phyloP scores from a whole-genome alignment of 768 basidiomycete species.

The Pisolithus orientalis region DNA sequence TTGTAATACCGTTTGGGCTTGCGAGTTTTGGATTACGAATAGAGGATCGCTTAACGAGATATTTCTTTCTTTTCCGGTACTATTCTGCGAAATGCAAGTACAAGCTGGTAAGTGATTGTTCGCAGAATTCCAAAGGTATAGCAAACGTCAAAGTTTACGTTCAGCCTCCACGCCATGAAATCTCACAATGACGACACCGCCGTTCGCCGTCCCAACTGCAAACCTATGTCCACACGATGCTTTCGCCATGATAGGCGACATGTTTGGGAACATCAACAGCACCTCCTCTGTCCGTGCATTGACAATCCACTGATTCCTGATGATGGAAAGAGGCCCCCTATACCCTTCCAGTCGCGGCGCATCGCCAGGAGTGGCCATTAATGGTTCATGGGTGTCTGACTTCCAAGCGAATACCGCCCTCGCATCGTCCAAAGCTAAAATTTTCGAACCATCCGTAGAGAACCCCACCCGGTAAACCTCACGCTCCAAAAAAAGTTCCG shows the following conservation, averaged over 20 bases:
- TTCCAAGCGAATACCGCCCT: slow-evolving; percentile 24
- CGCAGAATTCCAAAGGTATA: neutral
- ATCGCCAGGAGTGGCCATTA: slow-evolving; percentile 16
- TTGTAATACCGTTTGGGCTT: too few species aligned
- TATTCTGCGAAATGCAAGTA: too few species aligned
- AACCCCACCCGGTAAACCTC: slow-evolving; percentile 18
- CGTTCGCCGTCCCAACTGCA: slow-evolving; percentile 23
- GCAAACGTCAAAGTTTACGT: neutral
- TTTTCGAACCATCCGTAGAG: slow-evolving; percentile 11
- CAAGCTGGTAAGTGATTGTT: too few species aligned
- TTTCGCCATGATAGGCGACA: slow-evolving; percentile 20
- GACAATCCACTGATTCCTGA: slow-evolving; percentile 20
- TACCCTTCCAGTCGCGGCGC: slow-evolving; percentile 6
- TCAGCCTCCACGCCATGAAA: slow-evolving; percentile 7
- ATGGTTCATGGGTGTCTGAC: slow-evolving; percentile 10
- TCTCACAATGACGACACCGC: slow-evolving; percentile 21
- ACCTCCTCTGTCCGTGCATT: slow-evolving; percentile 10
- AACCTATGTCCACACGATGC: slow-evolving; percentile 17
- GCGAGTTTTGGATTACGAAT: too few species aligned
- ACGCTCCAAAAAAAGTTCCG: slow-evolving; percentile 15
- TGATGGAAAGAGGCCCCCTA: slow-evolving; percentile 8
- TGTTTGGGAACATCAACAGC: slow-evolving; percentile 22
- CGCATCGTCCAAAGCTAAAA: slow-evolving; percentile 20
- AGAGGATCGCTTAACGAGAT: too few species aligned
- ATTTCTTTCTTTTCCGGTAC: too few species aligned